A percentile compares a stretch with the other conserved stretches of the same genome.
These are phyloP conservation scores for Mollisia scopiformis DNA, from an alignment of 2,329 filamentous ascomycete species.

Conservation along the genomic window DNA sequence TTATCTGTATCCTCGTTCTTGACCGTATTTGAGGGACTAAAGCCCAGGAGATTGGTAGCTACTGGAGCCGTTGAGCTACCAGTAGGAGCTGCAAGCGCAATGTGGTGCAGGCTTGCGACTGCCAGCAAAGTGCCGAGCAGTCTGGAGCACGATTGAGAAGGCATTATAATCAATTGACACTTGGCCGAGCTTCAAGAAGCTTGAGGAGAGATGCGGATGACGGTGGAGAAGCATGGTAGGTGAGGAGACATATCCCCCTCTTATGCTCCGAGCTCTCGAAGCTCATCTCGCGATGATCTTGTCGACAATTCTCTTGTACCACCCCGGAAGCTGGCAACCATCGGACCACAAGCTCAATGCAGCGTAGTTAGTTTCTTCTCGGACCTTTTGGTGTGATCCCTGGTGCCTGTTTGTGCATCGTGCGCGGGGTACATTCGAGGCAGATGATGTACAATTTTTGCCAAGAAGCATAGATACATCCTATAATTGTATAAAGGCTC, in stretches of 20 bases:
- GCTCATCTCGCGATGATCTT: neutral
- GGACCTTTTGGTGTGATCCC: neutral
- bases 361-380: neutral
- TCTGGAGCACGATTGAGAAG: neutral
- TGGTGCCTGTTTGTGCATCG: neutral
- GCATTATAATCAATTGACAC: slow-evolving; percentile 4
- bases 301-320: neutral
- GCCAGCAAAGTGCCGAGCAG: slow-evolving; percentile 3
- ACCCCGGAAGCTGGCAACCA: neutral
- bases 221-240: too few relatives aligned
- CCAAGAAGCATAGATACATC: neutral
- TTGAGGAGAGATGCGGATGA: neutral
- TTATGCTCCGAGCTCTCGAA: neutral
- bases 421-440: neutral
- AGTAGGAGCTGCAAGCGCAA: slow-evolving; percentile 25
- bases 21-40: slow-evolving; percentile 41
- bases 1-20: slow-evolving; percentile 38
- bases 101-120: slow-evolving; percentile 9
- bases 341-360: neutral
- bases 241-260: neutral
- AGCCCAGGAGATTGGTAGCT: slow-evolving; percentile 41
- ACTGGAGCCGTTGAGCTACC: slow-evolving; percentile 17
- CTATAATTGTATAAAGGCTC: neutral
- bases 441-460: neutral
- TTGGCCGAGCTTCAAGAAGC: slow-evolving; percentile 5